phyloP scores from a whole-genome alignment of 2,329 filamentous ascomycete species.

The Colletotrichum brevisporum region DNA sequence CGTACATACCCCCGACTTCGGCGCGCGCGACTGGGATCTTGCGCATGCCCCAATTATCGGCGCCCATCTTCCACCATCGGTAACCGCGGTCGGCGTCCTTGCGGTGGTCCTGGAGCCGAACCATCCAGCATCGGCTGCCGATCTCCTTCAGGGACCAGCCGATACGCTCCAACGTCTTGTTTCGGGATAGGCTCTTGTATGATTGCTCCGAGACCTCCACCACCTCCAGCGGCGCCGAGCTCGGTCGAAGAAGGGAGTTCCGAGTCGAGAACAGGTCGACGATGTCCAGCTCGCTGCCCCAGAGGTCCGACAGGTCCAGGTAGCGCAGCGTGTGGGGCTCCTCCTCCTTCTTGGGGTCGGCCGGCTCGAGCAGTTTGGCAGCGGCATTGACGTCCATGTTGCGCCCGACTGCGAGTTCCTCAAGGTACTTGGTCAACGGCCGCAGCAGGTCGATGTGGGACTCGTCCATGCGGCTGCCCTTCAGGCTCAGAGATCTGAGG shows the following conservation, averaged over 20 bases:
- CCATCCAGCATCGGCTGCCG: constrained; percentile 76
- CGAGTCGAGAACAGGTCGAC: constrained; percentile 64
- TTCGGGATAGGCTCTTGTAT: constrained; percentile 74
- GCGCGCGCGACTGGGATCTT: constrained; percentile 93
- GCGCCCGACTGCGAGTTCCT: constrained; percentile 82
- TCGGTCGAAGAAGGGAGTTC: constrained; percentile 69
- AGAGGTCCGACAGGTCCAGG: constrained; percentile 82
- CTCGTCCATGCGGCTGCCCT: constrained; percentile 78
- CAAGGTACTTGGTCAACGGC: constrained; percentile 78
- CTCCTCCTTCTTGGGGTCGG: constrained; percentile 53
- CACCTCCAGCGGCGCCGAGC: constrained; percentile 79
- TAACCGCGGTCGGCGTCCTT: constrained; percentile 69
- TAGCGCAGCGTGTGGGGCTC: constrained; percentile 76
- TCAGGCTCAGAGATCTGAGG: constrained; percentile 81
- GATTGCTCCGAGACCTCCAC: constrained; percentile 81
- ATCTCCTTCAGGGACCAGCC: constrained; percentile 83
- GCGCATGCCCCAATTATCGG: constrained; percentile 86
- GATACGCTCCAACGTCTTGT: constrained; percentile 69
- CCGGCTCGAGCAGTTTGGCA: constrained; percentile 72
- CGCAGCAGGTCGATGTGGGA: constrained; percentile 75
- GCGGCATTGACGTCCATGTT: constrained; percentile 76
- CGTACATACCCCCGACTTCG: constrained; percentile 95
- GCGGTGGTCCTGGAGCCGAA: constrained; percentile 62
- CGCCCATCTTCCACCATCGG: constrained; percentile 86
- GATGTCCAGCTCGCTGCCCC: constrained; percentile 72